phyloP scores from a whole-genome alignment of 1,139 yeast genomes.

The Geotrichum histeridarum region DNA sequence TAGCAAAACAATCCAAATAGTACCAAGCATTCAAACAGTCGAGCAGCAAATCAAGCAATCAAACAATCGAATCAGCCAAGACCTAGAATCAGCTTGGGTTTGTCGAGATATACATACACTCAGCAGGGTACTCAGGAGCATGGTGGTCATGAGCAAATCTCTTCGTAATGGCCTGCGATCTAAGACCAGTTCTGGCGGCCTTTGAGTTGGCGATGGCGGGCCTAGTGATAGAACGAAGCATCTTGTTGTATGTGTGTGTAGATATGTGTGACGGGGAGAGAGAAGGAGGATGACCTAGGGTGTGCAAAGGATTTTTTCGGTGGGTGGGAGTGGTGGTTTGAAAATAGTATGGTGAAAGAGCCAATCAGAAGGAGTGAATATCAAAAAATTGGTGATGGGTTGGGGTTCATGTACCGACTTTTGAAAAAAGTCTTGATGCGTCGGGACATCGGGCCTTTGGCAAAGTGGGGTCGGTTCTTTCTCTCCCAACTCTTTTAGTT shows the following conservation, averaged over 20 bases:
- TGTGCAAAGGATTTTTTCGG: neutral
- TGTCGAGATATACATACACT: conserved; percentile 4
- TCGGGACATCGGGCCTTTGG: neutral
- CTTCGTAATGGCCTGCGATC: conserved; percentile 4
- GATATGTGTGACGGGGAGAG: neutral
- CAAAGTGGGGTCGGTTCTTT: neutral
- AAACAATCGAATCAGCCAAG: too few relatives aligned
- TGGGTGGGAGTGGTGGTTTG: neutral
- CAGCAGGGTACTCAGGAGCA: conserved; percentile 17
- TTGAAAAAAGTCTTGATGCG: too few relatives aligned
- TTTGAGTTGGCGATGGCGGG: neutral
- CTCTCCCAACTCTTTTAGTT: neutral
- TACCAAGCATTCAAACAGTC: too few relatives aligned
- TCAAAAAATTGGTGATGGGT: neutral
- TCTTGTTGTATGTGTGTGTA: neutral
- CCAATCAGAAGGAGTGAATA: conserved; percentile 8
- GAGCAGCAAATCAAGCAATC: too few relatives aligned
- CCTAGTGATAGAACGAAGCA: conserved; percentile 11
- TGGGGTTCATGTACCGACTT: neutral
- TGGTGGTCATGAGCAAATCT: conserved; percentile 16
- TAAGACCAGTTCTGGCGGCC: conserved; percentile 5
- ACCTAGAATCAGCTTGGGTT: too few relatives aligned
- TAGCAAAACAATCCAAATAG: neutral
- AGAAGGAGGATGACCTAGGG: neutral
- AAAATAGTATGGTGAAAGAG: neutral